Evolutionary conservation across 352 stramenopile genomes (phyloP).

Genomic region (Saprolegnia diclina): DNA sequence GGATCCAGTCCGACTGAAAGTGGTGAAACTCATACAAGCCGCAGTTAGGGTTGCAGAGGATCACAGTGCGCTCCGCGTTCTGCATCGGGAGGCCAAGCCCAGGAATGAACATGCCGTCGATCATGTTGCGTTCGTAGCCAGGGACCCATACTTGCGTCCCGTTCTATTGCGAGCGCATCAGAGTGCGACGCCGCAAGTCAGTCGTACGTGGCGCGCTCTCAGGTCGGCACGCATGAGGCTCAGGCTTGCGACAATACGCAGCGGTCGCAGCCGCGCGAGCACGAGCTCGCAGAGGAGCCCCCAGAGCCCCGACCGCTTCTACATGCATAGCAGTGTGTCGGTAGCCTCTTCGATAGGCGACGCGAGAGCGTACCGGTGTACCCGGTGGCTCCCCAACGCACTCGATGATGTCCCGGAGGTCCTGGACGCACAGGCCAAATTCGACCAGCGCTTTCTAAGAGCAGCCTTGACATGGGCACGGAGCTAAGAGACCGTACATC

Average conservation of each 20-base stretch:
- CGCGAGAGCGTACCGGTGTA: conserved; percentile 11
- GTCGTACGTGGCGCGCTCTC: conserved; percentile 59
- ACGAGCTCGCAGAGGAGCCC: conserved; percentile 31
- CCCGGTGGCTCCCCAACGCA: background rate
- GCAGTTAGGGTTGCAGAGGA: conserved; percentile 82
- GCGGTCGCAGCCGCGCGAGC: conserved; percentile 38
- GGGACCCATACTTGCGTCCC: conserved; percentile 78
- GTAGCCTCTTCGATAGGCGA: background rate
- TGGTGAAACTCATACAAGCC: conserved; percentile 84
- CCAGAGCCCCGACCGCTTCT: background rate
- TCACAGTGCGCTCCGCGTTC: conserved; percentile 38
- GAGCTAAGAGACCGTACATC: conserved; percentile 34
- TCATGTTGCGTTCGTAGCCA: conserved; percentile 47
- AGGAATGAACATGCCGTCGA: conserved; percentile 79
- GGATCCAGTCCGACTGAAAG: conserved; percentile 86
- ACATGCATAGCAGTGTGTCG: background rate
- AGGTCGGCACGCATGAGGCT: conserved; percentile 80
- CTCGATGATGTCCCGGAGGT: conserved; percentile 21
- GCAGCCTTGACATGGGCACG: conserved; percentile 62
- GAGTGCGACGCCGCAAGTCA: background rate
- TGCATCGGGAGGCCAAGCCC: conserved; percentile 9
- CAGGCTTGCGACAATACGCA: conserved; percentile 63
- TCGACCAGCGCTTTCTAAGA: conserved; percentile 52
- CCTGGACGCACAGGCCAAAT: conserved; percentile 19
- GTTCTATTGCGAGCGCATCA: conserved; percentile 35